Conservation (phyloP, 2,329 filamentous ascomycete genomes). For the Fusarium tuaranense region DNA sequence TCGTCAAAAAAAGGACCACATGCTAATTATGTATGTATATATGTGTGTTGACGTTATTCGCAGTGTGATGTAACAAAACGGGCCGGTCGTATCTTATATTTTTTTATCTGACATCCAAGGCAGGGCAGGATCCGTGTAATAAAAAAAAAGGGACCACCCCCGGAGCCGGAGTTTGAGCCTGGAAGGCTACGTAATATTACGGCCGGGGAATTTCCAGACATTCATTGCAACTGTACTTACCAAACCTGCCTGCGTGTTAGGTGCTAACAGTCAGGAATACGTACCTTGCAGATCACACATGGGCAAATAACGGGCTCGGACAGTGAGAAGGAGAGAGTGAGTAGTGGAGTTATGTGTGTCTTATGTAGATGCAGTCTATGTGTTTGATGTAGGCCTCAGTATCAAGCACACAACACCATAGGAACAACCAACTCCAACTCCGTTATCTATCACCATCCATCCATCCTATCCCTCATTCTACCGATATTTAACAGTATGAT, state of each 20-base stretch:
- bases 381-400: background rate
- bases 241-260: background rate
- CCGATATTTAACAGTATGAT: background rate
- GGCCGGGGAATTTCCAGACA: constrained; percentile 5
- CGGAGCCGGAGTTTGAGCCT: background rate
- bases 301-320: background rate
- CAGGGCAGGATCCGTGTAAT: background rate
- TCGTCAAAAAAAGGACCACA: background rate
- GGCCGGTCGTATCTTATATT: background rate
- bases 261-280: background rate
- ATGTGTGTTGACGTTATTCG: background rate
- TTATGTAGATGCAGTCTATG: background rate
- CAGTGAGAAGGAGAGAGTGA: background rate
- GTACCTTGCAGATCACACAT: background rate
- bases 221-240: background rate
- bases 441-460: background rate
- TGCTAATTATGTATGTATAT: background rate
- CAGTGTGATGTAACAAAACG: constrained; percentile 1
- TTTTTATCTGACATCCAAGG: background rate
- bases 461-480: background rate
- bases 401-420: background rate
- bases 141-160: background rate
- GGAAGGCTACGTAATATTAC: constrained; percentile 8
- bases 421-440: constrained; percentile 8
- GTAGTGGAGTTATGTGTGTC: background rate